A percentile compares a stretch with the other conserved stretches of the same genome.
Conservation (phyloP, 768 basidiomycete species). For the Boletus subparvulus region DNA sequence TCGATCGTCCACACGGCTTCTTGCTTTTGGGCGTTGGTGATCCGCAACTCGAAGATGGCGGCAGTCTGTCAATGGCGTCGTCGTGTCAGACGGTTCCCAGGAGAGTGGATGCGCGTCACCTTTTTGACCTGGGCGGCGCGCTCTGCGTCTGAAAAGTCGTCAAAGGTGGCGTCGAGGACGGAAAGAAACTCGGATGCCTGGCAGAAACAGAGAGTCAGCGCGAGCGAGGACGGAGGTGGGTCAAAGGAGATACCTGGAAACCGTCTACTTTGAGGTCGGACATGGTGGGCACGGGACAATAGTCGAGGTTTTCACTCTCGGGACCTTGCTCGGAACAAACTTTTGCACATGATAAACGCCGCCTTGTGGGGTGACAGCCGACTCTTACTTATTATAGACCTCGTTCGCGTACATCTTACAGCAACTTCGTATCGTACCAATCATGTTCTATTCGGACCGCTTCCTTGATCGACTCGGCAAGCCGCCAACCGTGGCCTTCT, state of each 20-base stretch:
- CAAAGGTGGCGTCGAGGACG: constrained; percentile 51
- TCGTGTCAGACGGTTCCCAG: neutral
- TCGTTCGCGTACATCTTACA: neutral
- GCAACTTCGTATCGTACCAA: constrained; percentile 33
- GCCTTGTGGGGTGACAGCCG: neutral
- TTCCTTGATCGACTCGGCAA: constrained; percentile 34
- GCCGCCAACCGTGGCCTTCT: constrained; percentile 45
- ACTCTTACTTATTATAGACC: too few species aligned
- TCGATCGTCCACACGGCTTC: constrained; percentile 89
- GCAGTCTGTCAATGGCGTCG: constrained; percentile 53
- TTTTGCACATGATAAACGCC: constrained; percentile 6
- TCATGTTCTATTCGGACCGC: constrained; percentile 35
- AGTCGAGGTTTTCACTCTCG: neutral
- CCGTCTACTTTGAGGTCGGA: constrained; percentile 70
- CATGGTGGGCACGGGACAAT: constrained; percentile 40
- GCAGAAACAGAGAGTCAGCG: neutral
- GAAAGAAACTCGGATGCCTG: constrained; percentile 71
- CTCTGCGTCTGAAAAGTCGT: constrained; percentile 55
- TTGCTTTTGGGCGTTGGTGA: constrained; percentile 71
- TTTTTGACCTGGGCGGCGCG: constrained; percentile 73
- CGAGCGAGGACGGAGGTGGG: neutral
- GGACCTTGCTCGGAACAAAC: neutral
- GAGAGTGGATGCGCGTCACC: constrained; percentile 30
- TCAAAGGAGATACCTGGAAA: constrained; percentile 54
- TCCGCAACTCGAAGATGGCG: constrained; percentile 82